Evolutionary conservation across 129 eudicot species (phyloP).

Genomic region (Flaveria ramosissima): DNA sequence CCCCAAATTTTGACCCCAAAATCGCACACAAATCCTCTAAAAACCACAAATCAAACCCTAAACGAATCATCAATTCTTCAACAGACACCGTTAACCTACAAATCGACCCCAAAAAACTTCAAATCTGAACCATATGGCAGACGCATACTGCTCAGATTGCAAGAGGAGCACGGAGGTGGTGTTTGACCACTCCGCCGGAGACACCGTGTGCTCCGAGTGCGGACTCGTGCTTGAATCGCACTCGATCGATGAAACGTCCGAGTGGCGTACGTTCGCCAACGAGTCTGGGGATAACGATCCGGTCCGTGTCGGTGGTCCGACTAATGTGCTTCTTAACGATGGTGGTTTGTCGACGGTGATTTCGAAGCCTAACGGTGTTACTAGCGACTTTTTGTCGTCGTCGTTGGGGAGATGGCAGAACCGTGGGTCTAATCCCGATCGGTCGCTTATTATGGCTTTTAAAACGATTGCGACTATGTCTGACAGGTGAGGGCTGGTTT

Average conservation of each 20-base stretch:
- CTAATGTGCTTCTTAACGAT: conserved; percentile 55
- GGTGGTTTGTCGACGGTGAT: conserved; percentile 62
- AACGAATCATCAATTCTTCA: not conserved
- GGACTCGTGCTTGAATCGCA: conserved; percentile 77
- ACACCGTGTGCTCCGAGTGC: conserved; percentile 82
- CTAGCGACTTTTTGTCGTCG: conserved; percentile 34
- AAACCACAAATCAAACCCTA: not conserved
- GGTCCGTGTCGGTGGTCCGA: conserved; percentile 78
- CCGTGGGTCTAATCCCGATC: conserved; percentile 64
- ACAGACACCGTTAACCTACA: not conserved
- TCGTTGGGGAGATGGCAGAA: conserved; percentile 63
- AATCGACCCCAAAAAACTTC: conserved; percentile 8
- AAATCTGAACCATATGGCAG: conserved; percentile 15
- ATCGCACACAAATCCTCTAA: not conserved
- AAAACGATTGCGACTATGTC: conserved; percentile 71
- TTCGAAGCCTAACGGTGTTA: conserved; percentile 46
- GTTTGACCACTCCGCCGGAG: conserved; percentile 76
- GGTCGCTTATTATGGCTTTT: conserved; percentile 54
- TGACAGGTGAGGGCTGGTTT: conserved; percentile 52
- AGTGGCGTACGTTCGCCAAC: conserved; percentile 82
- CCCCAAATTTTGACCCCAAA: not conserved
- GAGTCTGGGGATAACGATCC: conserved; percentile 69
- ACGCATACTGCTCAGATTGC: conserved; percentile 68
- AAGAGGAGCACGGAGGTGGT: conserved; percentile 72
- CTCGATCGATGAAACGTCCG: conserved; percentile 80